Percentiles rank a stretch among this genome's conserved stretches.
These are phyloP conservation scores for Naumovozyma castellii DNA, from an alignment of 805 yeast genomes.

Conservation along the genomic window DNA sequence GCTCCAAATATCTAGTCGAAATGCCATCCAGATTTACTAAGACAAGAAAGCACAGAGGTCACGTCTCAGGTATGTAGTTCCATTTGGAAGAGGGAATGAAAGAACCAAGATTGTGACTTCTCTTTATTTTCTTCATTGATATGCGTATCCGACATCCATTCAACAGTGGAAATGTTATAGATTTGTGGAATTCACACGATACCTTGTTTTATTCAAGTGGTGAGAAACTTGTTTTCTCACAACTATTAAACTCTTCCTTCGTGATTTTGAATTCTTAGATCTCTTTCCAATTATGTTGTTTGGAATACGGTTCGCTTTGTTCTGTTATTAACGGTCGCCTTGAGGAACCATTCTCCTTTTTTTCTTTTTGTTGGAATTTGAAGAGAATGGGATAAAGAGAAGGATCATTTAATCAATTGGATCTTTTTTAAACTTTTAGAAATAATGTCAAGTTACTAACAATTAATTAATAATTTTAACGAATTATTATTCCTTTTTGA, in stretches of 20 bases:
- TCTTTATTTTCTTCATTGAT: constrained; percentile 3
- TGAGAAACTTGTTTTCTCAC: background rate
- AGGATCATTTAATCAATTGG: background rate
- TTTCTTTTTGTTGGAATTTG: too few species aligned
- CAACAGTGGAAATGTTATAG: too few species aligned
- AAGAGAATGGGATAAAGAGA: background rate
- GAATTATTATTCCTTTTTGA: background rate
- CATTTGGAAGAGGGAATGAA: constrained; percentile 33
- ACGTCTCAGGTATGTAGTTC: constrained; percentile 89
- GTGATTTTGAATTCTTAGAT: constrained; percentile 1
- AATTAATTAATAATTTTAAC: background rate
- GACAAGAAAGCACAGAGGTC: constrained; percentile 99
- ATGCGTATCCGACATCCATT: background rate
- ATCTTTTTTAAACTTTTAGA: background rate
- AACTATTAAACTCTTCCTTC: constrained; percentile 6
- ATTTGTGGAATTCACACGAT: too few species aligned
- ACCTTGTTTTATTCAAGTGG: background rate
- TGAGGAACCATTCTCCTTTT: too few species aligned
- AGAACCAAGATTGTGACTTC: constrained; percentile 33
- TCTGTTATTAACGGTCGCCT: background rate
- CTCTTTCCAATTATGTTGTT: background rate
- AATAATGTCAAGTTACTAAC: background rate
- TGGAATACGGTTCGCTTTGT: background rate
- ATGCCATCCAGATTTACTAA: constrained; percentile 99
- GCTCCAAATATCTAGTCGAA: constrained; percentile 20